Evolutionary conservation across 1,139 yeast species (phyloP), one percentile per base, ranked within the genome.

Genomic region (Debaryomyces coudertii): DNA sequence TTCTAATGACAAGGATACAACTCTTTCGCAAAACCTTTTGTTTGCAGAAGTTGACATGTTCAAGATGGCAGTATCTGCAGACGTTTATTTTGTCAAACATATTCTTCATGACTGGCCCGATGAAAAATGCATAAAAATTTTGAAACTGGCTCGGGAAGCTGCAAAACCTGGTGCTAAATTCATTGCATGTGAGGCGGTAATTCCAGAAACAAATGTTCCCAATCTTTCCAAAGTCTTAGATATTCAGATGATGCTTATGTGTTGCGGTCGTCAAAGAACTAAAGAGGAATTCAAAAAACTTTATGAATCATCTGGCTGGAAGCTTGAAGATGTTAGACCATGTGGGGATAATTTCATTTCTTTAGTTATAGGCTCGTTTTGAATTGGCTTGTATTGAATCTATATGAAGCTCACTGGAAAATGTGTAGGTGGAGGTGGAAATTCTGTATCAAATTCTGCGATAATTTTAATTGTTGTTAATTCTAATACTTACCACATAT

Each of bases 31-130:
- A 7, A 18, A 18, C 11, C 15, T 38, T 4, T 20, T 24, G 2
- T 38, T 38, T 20, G 34, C 12, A 15, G 35, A 20, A 14, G 29
- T 29, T n/a, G 42, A 38, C 16, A 38, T 38, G 42, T 38, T 38
- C 24, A 18, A 38, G 35, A 29, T 23, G 11, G 42, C 35, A 5
- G 20, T 30, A 5, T 23, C 20, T 16, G 35, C 42, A 8, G 42
- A 28, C 18, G 14, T 28, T 6, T 38, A 38, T 4, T 27, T 38
- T 22, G 12, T 29, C 9, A 38, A 38, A 15, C 42, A 38, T 38
- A 28, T 38, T 38, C 35, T 38, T 29, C 42, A 38, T 38, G 42
- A 38, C 24, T 38, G 42, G 42, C 35, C 42, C 6, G 34, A 38
- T 20, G 35, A 29, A 3, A 18, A 38, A 25, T 38, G 42, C 16